These are phyloP conservation scores for Lichtheimia ramosa DNA, from an alignment of 371 early-diverging fungal genomes.

Conservation along the genomic window DNA sequence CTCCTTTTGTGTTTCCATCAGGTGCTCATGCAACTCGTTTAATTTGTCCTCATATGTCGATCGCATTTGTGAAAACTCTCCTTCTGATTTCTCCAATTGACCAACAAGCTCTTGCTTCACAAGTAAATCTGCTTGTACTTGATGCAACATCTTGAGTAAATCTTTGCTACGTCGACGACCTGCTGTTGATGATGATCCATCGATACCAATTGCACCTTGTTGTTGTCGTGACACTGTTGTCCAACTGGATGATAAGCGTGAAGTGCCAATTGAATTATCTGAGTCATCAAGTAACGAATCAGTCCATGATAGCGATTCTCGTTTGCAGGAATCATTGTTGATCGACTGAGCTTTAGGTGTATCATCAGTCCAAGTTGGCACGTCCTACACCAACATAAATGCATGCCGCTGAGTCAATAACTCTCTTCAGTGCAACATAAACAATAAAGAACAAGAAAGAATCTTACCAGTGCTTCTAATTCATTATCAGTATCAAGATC, in stretches of 20 bases:
- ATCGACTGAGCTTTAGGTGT: conserved; percentile 21
- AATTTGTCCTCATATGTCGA: conserved; percentile 69
- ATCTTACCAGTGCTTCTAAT: conserved; percentile 42
- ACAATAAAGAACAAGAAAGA: background rate
- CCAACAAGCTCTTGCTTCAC: conserved; percentile 58
- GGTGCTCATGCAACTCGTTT: conserved; percentile 52
- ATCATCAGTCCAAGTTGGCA: conserved; percentile 45
- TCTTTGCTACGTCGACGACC: conserved; percentile 30
- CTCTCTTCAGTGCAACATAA: background rate
- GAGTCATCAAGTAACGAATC: conserved; percentile 47
- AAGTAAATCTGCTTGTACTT: conserved; percentile 67
- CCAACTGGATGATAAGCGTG: conserved; percentile 20
- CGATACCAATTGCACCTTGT: background rate
- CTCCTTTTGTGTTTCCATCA: conserved; percentile 57
- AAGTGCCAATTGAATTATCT: conserved; percentile 35
- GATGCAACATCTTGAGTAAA: conserved; percentile 53
- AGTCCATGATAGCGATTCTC: conserved; percentile 39
- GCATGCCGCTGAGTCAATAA: background rate
- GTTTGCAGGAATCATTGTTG: conserved; percentile 19
- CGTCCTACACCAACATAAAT: conserved; percentile 26
- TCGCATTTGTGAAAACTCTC: conserved; percentile 56
- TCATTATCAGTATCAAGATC: conserved; percentile 26
- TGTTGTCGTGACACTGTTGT: background rate
- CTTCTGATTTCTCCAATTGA: conserved; percentile 56
- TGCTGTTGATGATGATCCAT: conserved; percentile 1